Evolutionary conservation across 768 basidiomycete species (phyloP).

Genomic region (Baorangia bicolor): DNA sequence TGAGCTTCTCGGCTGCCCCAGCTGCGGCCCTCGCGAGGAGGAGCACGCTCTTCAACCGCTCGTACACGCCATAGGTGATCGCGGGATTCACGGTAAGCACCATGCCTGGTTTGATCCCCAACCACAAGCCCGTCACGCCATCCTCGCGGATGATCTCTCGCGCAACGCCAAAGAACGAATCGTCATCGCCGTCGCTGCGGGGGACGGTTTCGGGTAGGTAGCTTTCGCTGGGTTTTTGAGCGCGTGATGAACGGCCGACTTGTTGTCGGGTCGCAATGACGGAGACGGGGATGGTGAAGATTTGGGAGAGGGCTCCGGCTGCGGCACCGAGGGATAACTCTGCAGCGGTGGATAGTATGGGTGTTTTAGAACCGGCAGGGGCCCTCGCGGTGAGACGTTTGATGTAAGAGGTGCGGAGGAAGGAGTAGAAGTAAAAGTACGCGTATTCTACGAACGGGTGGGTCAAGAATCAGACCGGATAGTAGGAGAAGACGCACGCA

Average conservation of each 20-base stretch:
- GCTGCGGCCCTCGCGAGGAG: constrained; percentile 52
- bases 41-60: constrained; percentile 79
- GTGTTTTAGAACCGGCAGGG: constrained; percentile 58
- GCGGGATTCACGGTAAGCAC: constrained; percentile 98
- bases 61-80: constrained; percentile 95
- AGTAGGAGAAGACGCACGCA: constrained; percentile 52
- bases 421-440: constrained; percentile 98
- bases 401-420: constrained; percentile 82
- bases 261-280: constrained; percentile 99
- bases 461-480: background rate
- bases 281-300: constrained; percentile 97
- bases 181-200: constrained; percentile 38
- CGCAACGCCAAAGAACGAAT: constrained; percentile 78
- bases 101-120: constrained; percentile 87
- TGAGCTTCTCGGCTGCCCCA: constrained; percentile 55
- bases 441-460: constrained; percentile 75
- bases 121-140: constrained; percentile 86
- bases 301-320: constrained; percentile 92
- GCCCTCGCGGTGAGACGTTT: constrained; percentile 61
- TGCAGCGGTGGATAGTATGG: constrained; percentile 66
- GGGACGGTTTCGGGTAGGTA: background rate
- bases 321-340: constrained; percentile 88
- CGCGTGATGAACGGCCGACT: constrained; percentile 51
- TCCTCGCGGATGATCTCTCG: constrained; percentile 88
- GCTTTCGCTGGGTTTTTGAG: background rate